phyloP scores from a whole-genome alignment of 345 rosid species.

The Eucalyptus regnans region DNA sequence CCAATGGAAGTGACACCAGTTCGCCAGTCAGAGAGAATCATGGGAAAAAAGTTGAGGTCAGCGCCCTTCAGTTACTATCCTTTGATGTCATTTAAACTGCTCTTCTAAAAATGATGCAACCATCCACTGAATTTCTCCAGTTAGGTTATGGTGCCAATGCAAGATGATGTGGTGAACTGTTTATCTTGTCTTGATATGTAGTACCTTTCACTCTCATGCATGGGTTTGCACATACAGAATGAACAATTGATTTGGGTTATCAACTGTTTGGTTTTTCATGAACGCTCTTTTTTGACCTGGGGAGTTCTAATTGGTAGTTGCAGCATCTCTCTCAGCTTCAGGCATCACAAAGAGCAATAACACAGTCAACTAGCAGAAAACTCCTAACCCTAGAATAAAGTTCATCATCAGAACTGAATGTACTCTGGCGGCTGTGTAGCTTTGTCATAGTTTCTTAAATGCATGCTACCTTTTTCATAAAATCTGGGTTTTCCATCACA shows the following conservation, averaged over 20 bases:
- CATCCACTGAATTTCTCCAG: neutral
- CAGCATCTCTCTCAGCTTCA: neutral
- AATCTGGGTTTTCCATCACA: neutral
- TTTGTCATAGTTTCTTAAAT: neutral
- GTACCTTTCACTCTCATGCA: neutral
- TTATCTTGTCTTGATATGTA: neutral
- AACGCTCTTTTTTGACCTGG: neutral
- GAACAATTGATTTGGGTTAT: neutral
- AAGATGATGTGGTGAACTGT: neutral
- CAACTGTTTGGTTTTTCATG: neutral
- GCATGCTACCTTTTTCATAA: neutral
- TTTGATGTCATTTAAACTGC: neutral
- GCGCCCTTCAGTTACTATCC: neutral
- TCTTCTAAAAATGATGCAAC: neutral
- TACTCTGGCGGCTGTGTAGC: neutral
- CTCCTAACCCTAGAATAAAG: neutral
- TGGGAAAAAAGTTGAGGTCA: slow-evolving; percentile 65
- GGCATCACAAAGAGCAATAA: neutral
- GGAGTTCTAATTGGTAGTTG: neutral
- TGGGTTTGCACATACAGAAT: neutral
- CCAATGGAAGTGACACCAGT: slow-evolving; percentile 48
- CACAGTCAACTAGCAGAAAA: neutral
- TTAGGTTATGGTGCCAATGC: neutral
- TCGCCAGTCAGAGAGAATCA: slow-evolving; percentile 57
- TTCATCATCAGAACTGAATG: neutral